Evolutionary conservation across 2,329 filamentous ascomycete genomes (phyloP), one percentile per base, ranked within the genome.

Genomic region (Aspergillus hiratsukae): DNA sequence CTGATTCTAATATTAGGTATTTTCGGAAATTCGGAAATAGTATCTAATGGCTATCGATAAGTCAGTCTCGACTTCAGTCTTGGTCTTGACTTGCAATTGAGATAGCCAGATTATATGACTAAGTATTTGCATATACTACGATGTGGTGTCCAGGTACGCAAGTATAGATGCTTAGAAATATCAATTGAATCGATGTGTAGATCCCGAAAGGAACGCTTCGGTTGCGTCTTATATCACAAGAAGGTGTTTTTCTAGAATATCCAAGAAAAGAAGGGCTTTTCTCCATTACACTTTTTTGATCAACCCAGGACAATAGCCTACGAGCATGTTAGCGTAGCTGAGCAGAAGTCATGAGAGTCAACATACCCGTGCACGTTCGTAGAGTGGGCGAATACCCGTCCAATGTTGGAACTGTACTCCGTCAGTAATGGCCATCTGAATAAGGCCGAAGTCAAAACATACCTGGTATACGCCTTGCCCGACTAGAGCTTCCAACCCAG

Each of bases 391-490:
- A 64, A 96, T 91, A 28, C 84, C 90, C 1, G 90, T 95, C 91
- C 91, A 96, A 54, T 87, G 81, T 75, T 90, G 83, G 73, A 91
- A 93, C 86, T 90, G 64, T 50, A 60, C 52, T 37, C 46, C 40
- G 19, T 46, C 10, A 23, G 11, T 25, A 10, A 37, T 37, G 31
- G 17, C 6, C 31, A 7, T 37, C 10, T 19, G n/a, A 45, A 8
- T n/a, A n/a, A n/a, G n/a, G n/a, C n/a, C n/a, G n/a, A 45, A 14
- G 21, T 19, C 41, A 7, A 10, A 43, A 78, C 82, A 69, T 80
- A 90, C 87, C 81, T 96, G 93, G 76, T 92, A 89, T 49, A 87
- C 77, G 1, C 84, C 94, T 75, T 99, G 94, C 4, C 89, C 90
- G 58, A 91, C 86, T 54, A 99, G 80, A 29, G 94, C 91, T 73